These are phyloP conservation scores for Solanum medicagineum DNA, from an alignment of 257 asterid species.

Conservation along the genomic window DNA sequence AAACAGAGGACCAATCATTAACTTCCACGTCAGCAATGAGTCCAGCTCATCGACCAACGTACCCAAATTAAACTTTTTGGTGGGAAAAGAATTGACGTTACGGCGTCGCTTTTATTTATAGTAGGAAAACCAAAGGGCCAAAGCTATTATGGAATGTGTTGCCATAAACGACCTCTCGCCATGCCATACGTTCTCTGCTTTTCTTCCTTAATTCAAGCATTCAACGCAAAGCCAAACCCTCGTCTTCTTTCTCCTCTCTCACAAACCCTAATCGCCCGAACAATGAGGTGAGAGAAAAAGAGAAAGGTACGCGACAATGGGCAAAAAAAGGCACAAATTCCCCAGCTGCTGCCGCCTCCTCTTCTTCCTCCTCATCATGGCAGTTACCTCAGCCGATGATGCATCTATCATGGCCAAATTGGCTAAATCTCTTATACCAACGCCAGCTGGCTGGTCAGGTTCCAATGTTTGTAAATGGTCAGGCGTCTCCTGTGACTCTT, in stretches of 20 bases:
- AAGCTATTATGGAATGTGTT: not conserved
- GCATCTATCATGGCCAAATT: constrained; percentile 46
- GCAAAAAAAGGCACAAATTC: constrained; percentile 11
- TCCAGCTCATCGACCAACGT: not conserved
- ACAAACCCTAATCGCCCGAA: not conserved
- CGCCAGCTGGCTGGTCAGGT: constrained; percentile 52
- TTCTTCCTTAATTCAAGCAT: constrained; percentile 12
- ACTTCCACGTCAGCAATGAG: constrained; percentile 20
- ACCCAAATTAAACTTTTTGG: not conserved
- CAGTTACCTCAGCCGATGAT: constrained; percentile 21
- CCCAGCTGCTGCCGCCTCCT: constrained; percentile 1
- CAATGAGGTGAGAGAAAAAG: constrained; percentile 12
- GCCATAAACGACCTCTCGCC: constrained; percentile 4
- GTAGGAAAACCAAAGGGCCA: not conserved
- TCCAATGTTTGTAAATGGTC: constrained; percentile 58
- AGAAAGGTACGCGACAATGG: constrained; percentile 19
- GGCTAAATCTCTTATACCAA: constrained; percentile 33
- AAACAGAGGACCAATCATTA: constrained; percentile 21
- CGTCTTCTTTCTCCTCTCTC: not conserved
- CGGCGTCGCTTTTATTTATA: not conserved
- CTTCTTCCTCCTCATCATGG: constrained; percentile 14
- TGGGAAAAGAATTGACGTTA: not conserved
- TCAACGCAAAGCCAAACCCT: not conserved
- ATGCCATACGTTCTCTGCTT: not conserved
- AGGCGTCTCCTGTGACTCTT: constrained; percentile 45